These are phyloP conservation scores for Lupinus albus DNA, from an alignment of 306 rosid genomes.

Conservation along the genomic window DNA sequence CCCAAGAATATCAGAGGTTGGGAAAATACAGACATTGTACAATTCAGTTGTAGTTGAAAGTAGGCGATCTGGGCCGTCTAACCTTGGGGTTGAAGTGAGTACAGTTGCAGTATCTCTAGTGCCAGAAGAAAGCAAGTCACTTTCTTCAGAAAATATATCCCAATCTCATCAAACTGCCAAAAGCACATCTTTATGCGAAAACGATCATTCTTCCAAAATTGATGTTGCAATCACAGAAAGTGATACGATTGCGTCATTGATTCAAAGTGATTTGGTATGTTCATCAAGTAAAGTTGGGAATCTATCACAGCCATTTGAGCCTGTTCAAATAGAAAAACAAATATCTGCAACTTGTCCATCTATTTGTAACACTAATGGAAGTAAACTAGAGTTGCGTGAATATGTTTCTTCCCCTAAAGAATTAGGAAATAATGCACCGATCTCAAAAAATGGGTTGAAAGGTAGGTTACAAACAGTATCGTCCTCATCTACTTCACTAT, in stretches of 20 bases:
- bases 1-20: conserved; percentile 86
- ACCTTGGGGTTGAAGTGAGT: conserved; percentile 47
- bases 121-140: conserved; percentile 61
- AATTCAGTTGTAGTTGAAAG: conserved; percentile 81
- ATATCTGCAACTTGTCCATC: conserved; percentile 39
- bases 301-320: conserved; percentile 45
- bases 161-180: conserved; percentile 50
- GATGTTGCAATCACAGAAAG: conserved; percentile 40
- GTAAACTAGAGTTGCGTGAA: conserved; percentile 50
- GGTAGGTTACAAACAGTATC: conserved; percentile 63
- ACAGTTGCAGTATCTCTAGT: conserved; percentile 61
- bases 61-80: conserved; percentile 57
- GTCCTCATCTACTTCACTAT: conserved; percentile 59
- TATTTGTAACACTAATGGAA: conserved; percentile 40
- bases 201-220: conserved; percentile 50
- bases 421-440: conserved; percentile 57
- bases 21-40: conserved; percentile 91
- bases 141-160: conserved; percentile 42
- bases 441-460: conserved; percentile 59
- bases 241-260: conserved; percentile 23
- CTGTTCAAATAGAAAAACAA: conserved; percentile 49
- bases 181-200: conserved; percentile 45
- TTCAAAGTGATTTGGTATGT: conserved; percentile 45
- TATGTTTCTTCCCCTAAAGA: conserved; percentile 55
- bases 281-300: conserved; percentile 50